These are phyloP conservation scores for Selaginella tamariscina DNA, from an alignment of 75 land plant species.

Conservation along the genomic window DNA sequence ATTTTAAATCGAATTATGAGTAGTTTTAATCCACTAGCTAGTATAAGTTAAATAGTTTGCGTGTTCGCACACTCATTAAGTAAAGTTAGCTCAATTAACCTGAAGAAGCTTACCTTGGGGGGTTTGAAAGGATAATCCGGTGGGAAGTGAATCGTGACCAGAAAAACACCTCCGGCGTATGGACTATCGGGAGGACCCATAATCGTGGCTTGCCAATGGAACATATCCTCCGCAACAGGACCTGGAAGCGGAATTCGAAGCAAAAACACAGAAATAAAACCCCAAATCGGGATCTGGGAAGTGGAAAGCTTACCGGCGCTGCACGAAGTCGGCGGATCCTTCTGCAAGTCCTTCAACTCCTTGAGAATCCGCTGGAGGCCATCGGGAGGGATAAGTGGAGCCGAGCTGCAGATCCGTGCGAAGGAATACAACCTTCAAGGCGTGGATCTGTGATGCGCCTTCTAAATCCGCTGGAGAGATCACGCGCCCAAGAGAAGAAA, in stretches of 20 bases:
- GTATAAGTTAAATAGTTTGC: too few relatives aligned
- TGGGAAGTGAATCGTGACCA: slow-evolving; percentile 10
- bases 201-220: slow-evolving; percentile 11
- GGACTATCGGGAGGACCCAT: slow-evolving; percentile 12
- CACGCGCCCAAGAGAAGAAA: not conserved
- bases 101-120: too few relatives aligned
- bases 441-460: too few relatives aligned
- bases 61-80: too few relatives aligned
- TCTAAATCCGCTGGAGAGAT: too few relatives aligned
- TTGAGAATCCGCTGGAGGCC: slow-evolving; percentile 35
- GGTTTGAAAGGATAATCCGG: slow-evolving; percentile 13
- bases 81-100: too few relatives aligned
- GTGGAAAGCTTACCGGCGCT: slow-evolving; percentile 24
- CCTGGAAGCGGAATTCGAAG: not conserved
- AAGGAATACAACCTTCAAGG: not conserved
- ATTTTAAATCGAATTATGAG: not conserved
- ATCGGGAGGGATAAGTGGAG: not conserved
- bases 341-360: slow-evolving; percentile 60
- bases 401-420: not conserved
- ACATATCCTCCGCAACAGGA: slow-evolving; percentile 8
- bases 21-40: not conserved
- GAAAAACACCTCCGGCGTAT: not conserved
- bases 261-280: not conserved
- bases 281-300: not conserved
- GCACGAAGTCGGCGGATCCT: slow-evolving; percentile 57